phyloP scores from a whole-genome alignment of 208 protist species.

The Leishmania mexicana region DNA sequence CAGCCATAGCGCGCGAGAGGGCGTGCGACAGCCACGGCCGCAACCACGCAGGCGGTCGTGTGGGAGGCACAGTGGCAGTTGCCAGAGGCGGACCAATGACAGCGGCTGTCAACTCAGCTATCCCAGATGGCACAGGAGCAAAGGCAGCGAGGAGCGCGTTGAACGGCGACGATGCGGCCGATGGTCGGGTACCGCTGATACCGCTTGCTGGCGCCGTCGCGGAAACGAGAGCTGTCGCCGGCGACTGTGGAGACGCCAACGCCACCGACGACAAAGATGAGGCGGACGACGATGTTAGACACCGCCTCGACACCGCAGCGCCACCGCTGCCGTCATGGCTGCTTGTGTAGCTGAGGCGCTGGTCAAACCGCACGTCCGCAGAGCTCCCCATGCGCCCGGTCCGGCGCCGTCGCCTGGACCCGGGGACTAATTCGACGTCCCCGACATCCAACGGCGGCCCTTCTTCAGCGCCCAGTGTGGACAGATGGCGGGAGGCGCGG shows the following conservation, averaged over 20 bases:
- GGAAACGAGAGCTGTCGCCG: constrained; percentile 5
- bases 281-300: constrained; percentile 7
- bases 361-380: not conserved
- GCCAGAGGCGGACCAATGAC: not conserved
- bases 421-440: constrained; percentile 8
- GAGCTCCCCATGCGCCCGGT: not conserved
- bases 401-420: constrained; percentile 12
- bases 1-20: constrained; percentile 10
- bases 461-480: not conserved
- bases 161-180: constrained; percentile 6
- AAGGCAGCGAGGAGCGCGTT: constrained; percentile 2
- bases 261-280: constrained; percentile 15
- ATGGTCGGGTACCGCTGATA: not conserved
- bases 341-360: not conserved
- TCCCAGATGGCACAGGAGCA: not conserved
- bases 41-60: not conserved
- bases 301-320: not conserved
- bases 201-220: not conserved
- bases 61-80: not conserved
- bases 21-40: constrained; percentile 6
- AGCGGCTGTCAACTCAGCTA: not conserved
- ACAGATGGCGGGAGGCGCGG: not conserved
- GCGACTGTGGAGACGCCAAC: constrained; percentile 17
- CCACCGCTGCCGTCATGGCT: not conserved
- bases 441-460: not conserved